Base-by-base conservation (phyloP, 768 basidiomycete genomes). In the Podaxis sp. region DNA sequence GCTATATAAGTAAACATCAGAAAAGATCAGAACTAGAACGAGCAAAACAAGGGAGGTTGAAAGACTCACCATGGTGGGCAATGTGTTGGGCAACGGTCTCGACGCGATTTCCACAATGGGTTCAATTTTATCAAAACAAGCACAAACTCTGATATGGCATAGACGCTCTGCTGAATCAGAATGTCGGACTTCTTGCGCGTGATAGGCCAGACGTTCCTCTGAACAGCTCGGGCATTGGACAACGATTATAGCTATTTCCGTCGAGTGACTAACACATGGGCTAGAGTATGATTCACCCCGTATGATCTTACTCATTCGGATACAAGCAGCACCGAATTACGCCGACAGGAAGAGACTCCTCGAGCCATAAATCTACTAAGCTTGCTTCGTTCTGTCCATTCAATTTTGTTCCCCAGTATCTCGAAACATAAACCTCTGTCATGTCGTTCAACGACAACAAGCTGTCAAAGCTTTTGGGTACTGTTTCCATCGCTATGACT, bases 21-120 rank as follows among this genome's bases (percentile, higher is more conserved):
- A 43, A 43, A 55, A 27, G 66, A 67, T 68, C 38, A 67, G 66
- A 29, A 36, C 53, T 62, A 57, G 24, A 19, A 38, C 7, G 49
- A 37, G 17, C 24, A 56, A 54, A 41, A 55, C 8, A 33, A 25
- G 36, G 17, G 22, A 40, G 19, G 17, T 22, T 37, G 59, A 59
- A 59, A 29, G 29, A 64, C 76, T 69, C 59, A 87, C 87, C 86
- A 89, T 88, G 82, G 72, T 82, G 82, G 78, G 73, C 77, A 71
- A 73, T 67, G 65, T 56, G 63, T 43, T 63, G 59, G 55, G 61
- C 56, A 69, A 64, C 50, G 61, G 59, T 37, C 46, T 61, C 37
- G 24, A 63, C 65, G 66, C 66, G 59, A 54, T 59, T 55, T 53
- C 66, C 55, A 61, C 56, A 64, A 55, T 46, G 33, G 52, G 55